Percentiles rank a stretch among this genome's conserved stretches.
Evolutionary conservation across 2,329 filamentous ascomycete genomes (phyloP).

Genomic region (Pseudogymnoascus sp.): DNA sequence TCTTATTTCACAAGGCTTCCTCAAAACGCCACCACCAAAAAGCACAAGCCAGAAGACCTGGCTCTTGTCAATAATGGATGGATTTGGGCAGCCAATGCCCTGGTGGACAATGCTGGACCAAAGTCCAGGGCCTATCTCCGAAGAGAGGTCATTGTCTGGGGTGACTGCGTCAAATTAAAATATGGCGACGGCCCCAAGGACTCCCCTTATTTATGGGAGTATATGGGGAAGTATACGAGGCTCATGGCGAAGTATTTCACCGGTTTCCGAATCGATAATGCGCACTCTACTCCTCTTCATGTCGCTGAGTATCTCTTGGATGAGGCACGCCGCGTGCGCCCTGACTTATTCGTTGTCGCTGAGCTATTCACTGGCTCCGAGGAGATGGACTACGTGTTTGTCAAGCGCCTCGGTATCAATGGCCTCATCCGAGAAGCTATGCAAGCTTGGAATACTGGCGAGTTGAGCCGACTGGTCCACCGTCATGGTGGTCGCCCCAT

Average conservation of each 20-base stretch:
- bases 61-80: conserved; percentile 93
- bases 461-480: conserved; percentile 88
- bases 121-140: conserved; percentile 89
- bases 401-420: conserved; percentile 84
- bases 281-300: conserved; percentile 89
- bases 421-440: conserved; percentile 94
- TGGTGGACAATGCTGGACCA: conserved; percentile 88
- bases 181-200: conserved; percentile 77
- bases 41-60: conserved; percentile 69
- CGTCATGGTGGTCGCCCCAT: conserved; percentile 90
- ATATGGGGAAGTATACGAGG: conserved; percentile 88
- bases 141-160: conserved; percentile 95
- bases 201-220: conserved; percentile 90
- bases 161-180: conserved; percentile 93
- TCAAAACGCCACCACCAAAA: conserved; percentile 67
- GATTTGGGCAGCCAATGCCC: conserved; percentile 96
- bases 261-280: conserved; percentile 96
- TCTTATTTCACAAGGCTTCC: conserved; percentile 90
- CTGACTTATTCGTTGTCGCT: conserved; percentile 85
- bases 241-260: conserved; percentile 92
- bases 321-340: conserved; percentile 79
- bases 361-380: conserved; percentile 95
- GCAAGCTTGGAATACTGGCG: conserved; percentile 94
- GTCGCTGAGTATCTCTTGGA: conserved; percentile 94
- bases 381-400: conserved; percentile 92